These are phyloP conservation scores for Chytriomyces hyalinus DNA, from an alignment of 192 early-diverging fungal genomes.

Conservation along the genomic window DNA sequence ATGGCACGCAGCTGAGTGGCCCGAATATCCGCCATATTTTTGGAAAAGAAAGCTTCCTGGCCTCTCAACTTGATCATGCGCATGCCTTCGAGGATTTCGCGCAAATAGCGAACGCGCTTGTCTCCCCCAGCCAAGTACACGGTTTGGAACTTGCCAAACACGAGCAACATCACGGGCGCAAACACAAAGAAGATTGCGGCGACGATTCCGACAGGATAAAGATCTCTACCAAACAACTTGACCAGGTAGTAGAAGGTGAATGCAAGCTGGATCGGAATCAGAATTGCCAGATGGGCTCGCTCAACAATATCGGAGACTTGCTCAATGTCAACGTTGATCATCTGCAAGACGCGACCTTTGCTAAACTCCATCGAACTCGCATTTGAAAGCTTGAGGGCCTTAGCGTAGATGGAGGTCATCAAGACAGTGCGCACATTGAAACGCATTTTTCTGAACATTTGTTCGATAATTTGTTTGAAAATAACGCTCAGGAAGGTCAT, in stretches of 20 bases:
- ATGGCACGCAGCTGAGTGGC: not conserved
- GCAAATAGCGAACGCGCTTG: conserved; percentile 22
- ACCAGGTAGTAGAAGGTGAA: conserved; percentile 38
- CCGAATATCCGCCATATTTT: not conserved
- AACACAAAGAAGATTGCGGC: conserved; percentile 25
- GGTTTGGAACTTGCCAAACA: conserved; percentile 21
- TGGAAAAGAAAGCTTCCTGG: conserved; percentile 30
- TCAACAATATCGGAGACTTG: conserved; percentile 23
- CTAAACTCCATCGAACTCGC: conserved; percentile 27
- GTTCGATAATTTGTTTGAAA: conserved; percentile 5
- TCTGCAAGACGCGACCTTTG: conserved; percentile 41
- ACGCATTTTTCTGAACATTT: conserved; percentile 4
- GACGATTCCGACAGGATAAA: conserved; percentile 40
- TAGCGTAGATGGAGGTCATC: conserved; percentile 43
- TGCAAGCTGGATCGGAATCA: conserved; percentile 34
- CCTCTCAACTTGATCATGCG: conserved; percentile 41
- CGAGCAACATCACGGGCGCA: conserved; percentile 5
- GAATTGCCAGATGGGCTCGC: conserved; percentile 2
- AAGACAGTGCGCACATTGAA: conserved; percentile 23
- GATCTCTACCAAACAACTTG: conserved; percentile 29
- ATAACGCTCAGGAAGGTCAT: conserved; percentile 21
- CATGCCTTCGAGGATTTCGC: conserved; percentile 42
- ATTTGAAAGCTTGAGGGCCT: conserved; percentile 34
- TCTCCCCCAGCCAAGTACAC: conserved; percentile 31
- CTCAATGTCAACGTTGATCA: conserved; percentile 46